Evolutionary conservation across 306 rosid genomes (phyloP), one percentile per base, ranked within the genome.

Genomic region (Lathyrus tuberosus): DNA sequence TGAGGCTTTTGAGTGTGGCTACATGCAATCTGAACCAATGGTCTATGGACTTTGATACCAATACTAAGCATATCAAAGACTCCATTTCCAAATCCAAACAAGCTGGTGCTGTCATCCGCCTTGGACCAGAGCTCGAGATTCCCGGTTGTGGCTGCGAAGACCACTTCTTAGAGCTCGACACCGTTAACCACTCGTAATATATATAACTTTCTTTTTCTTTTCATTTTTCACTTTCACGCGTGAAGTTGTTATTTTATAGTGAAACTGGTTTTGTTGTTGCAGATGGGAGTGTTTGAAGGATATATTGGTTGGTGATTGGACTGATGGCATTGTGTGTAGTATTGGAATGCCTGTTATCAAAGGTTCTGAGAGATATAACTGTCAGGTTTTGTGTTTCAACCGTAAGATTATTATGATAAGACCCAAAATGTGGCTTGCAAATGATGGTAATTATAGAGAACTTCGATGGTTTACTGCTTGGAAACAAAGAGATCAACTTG

Each of bases 81-180:
- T n/a, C n/a, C n/a, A n/a, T 91, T 80, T 88, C 96, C 8, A 40
- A 65, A 63, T 89, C 95, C 37, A 94, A 87, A 74, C 66, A 80
- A 60, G 86, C 89, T 28, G 97, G 95, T 10, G 98, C 98, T 26
- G 86, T 71, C 42, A 78, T 94, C 60, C 61, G 98, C 18, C 97
- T 94, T 3, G 96, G 98, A 3, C 98, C 97, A 3, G 98, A 94
- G 86, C 97, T 94, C 15, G 98, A 94, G 80, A 81, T 94, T 69
- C 83, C 96, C 53, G 98, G 98, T 37, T 94, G 88, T 75, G 96
- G 98, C 65, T 94, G 97, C 41, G 98, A 94, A 81, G 98, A 94
- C 61, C 98, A 94, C 71, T 94, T 94, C 81, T 78, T 94, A 77
- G 98, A 94, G 79, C 97, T 93, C 17, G 98, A 93, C 65, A 93